Evolutionary conservation across 805 yeast genomes (phyloP), one percentile per base, ranked within the genome.

Genomic region (Saccharomycodes ludwigii): DNA sequence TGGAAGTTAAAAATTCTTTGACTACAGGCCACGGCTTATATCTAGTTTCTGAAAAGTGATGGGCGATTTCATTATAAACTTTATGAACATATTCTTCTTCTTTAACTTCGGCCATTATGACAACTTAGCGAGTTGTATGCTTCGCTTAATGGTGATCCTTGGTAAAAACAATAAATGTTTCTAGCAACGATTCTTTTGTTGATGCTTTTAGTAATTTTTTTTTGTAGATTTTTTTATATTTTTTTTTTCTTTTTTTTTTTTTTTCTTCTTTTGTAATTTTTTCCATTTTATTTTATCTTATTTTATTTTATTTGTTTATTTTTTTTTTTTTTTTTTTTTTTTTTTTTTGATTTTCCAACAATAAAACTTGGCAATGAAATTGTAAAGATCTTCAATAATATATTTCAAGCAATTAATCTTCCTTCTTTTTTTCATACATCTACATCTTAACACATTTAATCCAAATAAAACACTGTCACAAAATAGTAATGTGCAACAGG

Each of bases 21-120:
- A 91, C 98, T 14, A 85, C 74, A 6, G 97, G 97, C 98, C 98
- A 91, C 18, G 97, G 96, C 60, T 63, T 88, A 58, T 86, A 91
- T 29, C 98, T 57, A 0, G 98, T 91, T 43, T 78, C 78, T 2
- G 97, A 86, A 53, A 91, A 91, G 52, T 91, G 98, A 7, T 76
- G 44, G 0, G 98, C 97, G 18, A 91, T 91, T 37, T 80, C 81
- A 48, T 91, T 82, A 59, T 91, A 91, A 8, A 91, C 94, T n/a
- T 71, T 69, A 53, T 91, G 98, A 2, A 91, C 98, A 47, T 71
- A 76, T 31, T 66, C 66, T 29, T 76, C 72, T 48, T 91, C 98
- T 51, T 74, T 78, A 8, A 48, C 41, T 21, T 60, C 63, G 1
- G 84, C 76, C 48, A 43, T 45, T 9, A 15, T 29, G 26, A 25